Conservation (phyloP, 176 grass and related monocot species). For the Cymbopogon citratus region DNA sequence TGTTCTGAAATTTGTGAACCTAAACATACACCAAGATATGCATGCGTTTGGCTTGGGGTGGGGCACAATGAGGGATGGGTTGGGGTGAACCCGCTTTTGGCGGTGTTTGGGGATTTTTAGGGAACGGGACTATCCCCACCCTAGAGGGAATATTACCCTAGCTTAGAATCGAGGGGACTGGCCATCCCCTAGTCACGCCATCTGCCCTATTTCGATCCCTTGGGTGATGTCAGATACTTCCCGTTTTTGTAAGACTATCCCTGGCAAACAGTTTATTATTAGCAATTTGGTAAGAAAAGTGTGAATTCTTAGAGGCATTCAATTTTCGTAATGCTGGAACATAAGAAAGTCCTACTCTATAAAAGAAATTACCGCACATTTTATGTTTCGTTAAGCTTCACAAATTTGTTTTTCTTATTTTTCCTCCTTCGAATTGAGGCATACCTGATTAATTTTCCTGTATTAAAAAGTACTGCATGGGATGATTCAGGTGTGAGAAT, state of each 20-base stretch:
- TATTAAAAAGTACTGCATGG: not conserved
- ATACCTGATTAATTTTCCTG: not conserved
- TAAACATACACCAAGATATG: not conserved
- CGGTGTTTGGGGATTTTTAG: not conserved
- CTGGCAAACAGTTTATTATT: not conserved
- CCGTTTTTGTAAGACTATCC: too few species aligned
- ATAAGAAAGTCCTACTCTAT: not conserved
- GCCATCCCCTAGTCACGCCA: not conserved
- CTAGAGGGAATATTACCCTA: not conserved
- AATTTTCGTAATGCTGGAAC: not conserved
- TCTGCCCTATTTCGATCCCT: not conserved
- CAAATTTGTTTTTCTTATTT: not conserved
- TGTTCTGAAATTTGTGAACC: not conserved
- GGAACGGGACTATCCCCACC: not conserved
- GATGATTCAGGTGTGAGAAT: not conserved
- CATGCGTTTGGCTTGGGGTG: not conserved
- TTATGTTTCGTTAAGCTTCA: slow-evolving; percentile 2
- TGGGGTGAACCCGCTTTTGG: not conserved
- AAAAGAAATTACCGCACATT: not conserved
- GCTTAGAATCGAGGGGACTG: not conserved
- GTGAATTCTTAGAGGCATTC: not conserved
- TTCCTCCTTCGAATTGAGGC: not conserved
- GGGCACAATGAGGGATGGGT: not conserved
- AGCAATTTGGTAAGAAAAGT: not conserved
- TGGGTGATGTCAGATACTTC: too few species aligned